Evolutionary conservation across 2,329 filamentous ascomycete genomes (phyloP).

Genomic region (Aspergillus vadensis): DNA sequence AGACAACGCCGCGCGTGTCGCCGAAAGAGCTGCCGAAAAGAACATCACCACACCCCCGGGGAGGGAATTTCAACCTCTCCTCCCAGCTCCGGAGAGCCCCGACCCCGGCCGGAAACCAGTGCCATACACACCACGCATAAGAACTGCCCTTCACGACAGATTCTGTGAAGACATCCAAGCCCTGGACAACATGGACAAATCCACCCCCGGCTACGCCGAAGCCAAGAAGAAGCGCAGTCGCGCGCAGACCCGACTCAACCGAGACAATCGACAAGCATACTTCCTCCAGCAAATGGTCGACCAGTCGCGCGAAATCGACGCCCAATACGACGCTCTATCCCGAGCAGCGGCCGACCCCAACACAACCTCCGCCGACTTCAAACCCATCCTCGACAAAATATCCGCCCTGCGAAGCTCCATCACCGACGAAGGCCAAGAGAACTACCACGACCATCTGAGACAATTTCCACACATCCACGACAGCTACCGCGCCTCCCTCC

Average conservation of each 20-base stretch:
- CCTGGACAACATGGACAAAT: neutral
- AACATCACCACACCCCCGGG: conserved; percentile 33
- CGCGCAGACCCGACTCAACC: conserved; percentile 23
- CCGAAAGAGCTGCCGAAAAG: conserved; percentile 31
- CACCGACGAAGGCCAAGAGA: conserved; percentile 3
- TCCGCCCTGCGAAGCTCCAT: conserved; percentile 13
- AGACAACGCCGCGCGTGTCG: conserved; percentile 30
- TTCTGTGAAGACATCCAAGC: conserved; percentile 18
- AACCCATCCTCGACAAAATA: conserved; percentile 26
- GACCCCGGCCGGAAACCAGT: conserved; percentile 15
- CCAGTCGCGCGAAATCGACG: conserved; percentile 30
- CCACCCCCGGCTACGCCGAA: conserved; percentile 4
- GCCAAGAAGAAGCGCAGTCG: conserved; percentile 27
- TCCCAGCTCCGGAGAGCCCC: conserved; percentile 27
- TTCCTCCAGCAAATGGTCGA: conserved; percentile 20
- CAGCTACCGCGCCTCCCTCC: conserved; percentile 44
- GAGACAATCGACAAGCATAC: conserved; percentile 29
- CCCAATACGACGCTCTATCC: conserved; percentile 26
- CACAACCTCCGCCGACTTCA: conserved; percentile 21
- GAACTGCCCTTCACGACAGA: conserved; percentile 37
- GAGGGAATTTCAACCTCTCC: conserved; percentile 29
- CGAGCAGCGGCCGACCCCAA: conserved; percentile 29
- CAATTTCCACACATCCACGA: conserved; percentile 54
- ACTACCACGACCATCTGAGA: conserved; percentile 29
- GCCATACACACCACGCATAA: conserved; percentile 41